Evolutionary conservation across 1,284 basidiomycete species (phyloP).

Genomic region (Salmacisia buchloeana): DNA sequence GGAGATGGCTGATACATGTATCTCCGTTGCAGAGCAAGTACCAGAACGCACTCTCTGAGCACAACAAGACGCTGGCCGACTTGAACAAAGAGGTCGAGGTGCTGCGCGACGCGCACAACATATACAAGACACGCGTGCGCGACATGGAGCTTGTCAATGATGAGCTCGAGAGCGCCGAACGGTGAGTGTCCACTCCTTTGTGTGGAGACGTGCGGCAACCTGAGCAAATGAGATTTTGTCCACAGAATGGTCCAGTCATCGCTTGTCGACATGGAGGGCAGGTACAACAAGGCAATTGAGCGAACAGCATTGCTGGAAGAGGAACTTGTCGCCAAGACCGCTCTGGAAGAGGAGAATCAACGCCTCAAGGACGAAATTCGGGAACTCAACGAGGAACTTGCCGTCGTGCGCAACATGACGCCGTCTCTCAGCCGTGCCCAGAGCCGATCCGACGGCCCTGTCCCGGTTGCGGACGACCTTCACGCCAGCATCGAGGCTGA

Average conservation of each 20-base stretch:
- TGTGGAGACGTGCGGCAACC: background rate
- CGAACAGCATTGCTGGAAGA: constrained; percentile 96
- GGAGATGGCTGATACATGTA: background rate
- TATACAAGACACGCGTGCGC: constrained; percentile 45
- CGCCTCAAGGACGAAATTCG: constrained; percentile 85
- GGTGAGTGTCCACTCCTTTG: constrained; percentile 11
- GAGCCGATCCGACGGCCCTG: constrained; percentile 17
- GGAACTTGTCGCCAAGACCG: constrained; percentile 85
- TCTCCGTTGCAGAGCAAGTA: constrained; percentile 28
- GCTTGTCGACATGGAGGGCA: constrained; percentile 80
- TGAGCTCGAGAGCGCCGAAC: constrained; percentile 48
- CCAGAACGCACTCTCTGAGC: constrained; percentile 37
- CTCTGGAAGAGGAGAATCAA: constrained; percentile 84
- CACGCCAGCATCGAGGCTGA: background rate
- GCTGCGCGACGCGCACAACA: constrained; percentile 37
- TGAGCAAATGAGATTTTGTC: constrained; percentile 23
- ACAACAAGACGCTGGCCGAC: constrained; percentile 37
- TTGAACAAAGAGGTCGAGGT: constrained; percentile 34
- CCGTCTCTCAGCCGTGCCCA: constrained; percentile 16
- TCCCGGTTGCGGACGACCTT: constrained; percentile 18
- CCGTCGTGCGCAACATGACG: constrained; percentile 64
- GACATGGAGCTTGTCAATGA: constrained; percentile 50
- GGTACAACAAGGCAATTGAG: constrained; percentile 84
- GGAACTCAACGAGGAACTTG: constrained; percentile 78
- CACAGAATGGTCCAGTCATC: constrained; percentile 74